Evolutionary conservation across 2,329 filamentous ascomycete species (phyloP).

Genomic region (Trichoderma simmonsii): DNA sequence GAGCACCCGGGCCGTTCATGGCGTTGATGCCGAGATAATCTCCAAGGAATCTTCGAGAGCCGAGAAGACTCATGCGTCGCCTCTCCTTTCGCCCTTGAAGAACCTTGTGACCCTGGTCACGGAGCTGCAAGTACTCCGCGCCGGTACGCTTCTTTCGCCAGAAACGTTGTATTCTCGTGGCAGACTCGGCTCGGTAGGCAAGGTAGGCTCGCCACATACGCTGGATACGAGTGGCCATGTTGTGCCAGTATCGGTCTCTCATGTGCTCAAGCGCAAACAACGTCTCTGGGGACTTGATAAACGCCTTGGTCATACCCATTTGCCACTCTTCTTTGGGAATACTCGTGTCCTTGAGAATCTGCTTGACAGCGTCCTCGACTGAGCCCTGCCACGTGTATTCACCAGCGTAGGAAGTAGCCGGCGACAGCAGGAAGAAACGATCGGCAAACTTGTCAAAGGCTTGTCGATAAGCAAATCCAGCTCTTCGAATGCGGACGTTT

Average conservation of each 20-base stretch:
- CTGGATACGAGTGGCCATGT: slow-evolving; percentile 98
- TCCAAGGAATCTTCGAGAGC: slow-evolving; percentile 87
- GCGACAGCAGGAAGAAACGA: slow-evolving; percentile 91
- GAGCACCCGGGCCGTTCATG: slow-evolving; percentile 71
- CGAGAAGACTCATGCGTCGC: slow-evolving; percentile 83
- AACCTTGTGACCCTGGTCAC: slow-evolving; percentile 82
- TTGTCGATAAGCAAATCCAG: slow-evolving; percentile 94
- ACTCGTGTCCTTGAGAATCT: slow-evolving; percentile 94
- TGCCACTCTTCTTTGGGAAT: slow-evolving; percentile 96
- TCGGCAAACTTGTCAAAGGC: slow-evolving; percentile 98
- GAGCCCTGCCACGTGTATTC: slow-evolving; percentile 96
- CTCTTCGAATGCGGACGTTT: slow-evolving; percentile 94
- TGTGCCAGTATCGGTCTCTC: slow-evolving; percentile 98
- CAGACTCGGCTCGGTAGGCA: slow-evolving; percentile 86
- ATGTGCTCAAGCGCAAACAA: slow-evolving; percentile 96
- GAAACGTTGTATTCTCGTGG: slow-evolving; percentile 89
- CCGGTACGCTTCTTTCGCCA: slow-evolving; percentile 93
- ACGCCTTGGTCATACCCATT: slow-evolving; percentile 93
- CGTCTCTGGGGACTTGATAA: slow-evolving; percentile 97
- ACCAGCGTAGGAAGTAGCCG: slow-evolving; percentile 91
- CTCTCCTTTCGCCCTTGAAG: slow-evolving; percentile 86
- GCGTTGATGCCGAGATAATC: slow-evolving; percentile 92
- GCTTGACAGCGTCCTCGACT: slow-evolving; percentile 78
- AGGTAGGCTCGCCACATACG: slow-evolving; percentile 96
- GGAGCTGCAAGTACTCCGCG: slow-evolving; percentile 80